A percentile compares a stretch with the other conserved stretches of the same genome.
Evolutionary conservation across 345 rosid genomes (phyloP).

Genomic region (Citrus glauca): DNA sequence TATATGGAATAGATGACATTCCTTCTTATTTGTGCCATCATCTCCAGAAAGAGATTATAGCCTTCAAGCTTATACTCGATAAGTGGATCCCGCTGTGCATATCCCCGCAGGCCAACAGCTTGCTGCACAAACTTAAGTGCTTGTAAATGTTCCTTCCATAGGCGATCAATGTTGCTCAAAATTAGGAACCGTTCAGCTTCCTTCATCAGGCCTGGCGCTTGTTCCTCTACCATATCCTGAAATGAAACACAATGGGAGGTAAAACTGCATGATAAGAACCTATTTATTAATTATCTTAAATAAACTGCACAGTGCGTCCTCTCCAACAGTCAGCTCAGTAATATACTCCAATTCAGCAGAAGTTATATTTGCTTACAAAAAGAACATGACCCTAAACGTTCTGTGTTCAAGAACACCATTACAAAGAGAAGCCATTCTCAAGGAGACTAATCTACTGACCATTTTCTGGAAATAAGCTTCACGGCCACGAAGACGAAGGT

Average conservation of each 20-base stretch:
- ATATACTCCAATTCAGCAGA: neutral
- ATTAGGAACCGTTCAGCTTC: constrained; percentile 90
- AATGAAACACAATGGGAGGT: neutral
- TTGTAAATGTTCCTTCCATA: constrained; percentile 98
- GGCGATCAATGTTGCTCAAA: constrained; percentile 84
- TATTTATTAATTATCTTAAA: neutral
- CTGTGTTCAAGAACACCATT: neutral
- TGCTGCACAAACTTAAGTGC: constrained; percentile 95
- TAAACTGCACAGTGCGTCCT: neutral
- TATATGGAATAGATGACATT: constrained; percentile 94
- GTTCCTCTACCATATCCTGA: constrained; percentile 74
- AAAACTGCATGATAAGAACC: neutral
- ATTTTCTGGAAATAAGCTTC: constrained; percentile 92
- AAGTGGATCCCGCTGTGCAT: constrained; percentile 95
- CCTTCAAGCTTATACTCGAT: constrained; percentile 97
- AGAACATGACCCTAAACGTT: neutral
- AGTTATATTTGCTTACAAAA: neutral
- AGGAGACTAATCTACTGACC: constrained; percentile 36
- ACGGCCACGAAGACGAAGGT: constrained; percentile 74
- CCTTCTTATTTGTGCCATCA: constrained; percentile 98
- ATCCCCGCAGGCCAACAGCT: constrained; percentile 95
- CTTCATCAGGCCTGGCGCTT: constrained; percentile 85
- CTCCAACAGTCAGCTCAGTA: neutral
- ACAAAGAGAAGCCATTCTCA: constrained; percentile 1
- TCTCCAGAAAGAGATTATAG: constrained; percentile 87